These are phyloP conservation scores for Brassica carinata DNA, from an alignment of 345 rosid genomes.

Conservation along the genomic window DNA sequence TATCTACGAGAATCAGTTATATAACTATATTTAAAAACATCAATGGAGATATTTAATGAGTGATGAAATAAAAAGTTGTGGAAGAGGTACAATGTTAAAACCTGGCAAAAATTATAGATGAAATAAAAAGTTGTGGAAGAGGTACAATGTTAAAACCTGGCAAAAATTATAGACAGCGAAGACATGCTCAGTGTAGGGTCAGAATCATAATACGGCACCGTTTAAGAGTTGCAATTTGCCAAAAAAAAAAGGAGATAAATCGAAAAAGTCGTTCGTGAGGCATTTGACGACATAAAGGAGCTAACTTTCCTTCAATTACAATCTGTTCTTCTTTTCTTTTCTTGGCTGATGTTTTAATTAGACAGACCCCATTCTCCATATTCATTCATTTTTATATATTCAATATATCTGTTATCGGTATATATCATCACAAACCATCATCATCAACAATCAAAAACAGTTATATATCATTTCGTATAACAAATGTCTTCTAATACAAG, in stretches of 20 bases:
- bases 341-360: slow-evolving; percentile 30
- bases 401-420: slow-evolving; percentile 12
- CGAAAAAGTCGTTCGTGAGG: slow-evolving; percentile 32
- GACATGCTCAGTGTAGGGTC: slow-evolving; percentile 38
- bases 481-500: slow-evolving; percentile 20
- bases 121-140: slow-evolving; percentile 41
- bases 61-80: slow-evolving; percentile 38
- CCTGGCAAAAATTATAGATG: slow-evolving; percentile 37
- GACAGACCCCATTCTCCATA: slow-evolving; percentile 35
- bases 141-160: slow-evolving; percentile 36
- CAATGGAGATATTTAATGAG: slow-evolving; percentile 10
- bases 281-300: slow-evolving; percentile 38
- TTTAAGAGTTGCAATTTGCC: slow-evolving; percentile 28
- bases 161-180: slow-evolving; percentile 38
- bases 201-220: slow-evolving; percentile 16
- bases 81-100: slow-evolving; percentile 32
- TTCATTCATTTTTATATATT: slow-evolving; percentile 25
- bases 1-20: background rate
- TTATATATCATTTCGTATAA: slow-evolving; percentile 20
- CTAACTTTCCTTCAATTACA: slow-evolving; percentile 40
- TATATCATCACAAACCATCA: slow-evolving; percentile 29
- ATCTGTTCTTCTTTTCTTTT: slow-evolving; percentile 18
- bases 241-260: background rate
- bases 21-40: background rate
- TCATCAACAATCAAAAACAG: slow-evolving; percentile 14